Percentiles rank a stretch among this genome's conserved stretches.
Conservation (phyloP, 2,329 filamentous ascomycete genomes). For the Alternaria hordeiaustralica region DNA sequence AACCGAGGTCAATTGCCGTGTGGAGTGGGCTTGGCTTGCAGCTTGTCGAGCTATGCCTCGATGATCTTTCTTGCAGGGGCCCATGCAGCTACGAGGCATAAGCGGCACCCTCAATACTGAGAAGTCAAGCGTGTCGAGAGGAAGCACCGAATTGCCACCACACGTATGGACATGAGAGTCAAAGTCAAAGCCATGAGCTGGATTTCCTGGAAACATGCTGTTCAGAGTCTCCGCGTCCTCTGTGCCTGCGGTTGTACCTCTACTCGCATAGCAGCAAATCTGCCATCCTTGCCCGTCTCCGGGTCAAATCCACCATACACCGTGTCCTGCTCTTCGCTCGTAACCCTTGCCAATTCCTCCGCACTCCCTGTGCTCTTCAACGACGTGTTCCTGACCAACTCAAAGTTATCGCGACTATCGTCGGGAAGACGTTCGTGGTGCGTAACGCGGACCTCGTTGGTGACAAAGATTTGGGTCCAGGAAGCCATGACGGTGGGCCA, state of each 20-base stretch:
- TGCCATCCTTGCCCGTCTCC: conserved; percentile 5
- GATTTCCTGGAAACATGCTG: not conserved
- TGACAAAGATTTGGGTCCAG: conserved; percentile 43
- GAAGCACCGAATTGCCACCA: not conserved
- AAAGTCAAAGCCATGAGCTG: not conserved
- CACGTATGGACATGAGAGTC: not conserved
- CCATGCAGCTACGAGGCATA: not conserved
- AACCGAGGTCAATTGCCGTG: not conserved
- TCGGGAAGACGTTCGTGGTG: conserved; percentile 26
- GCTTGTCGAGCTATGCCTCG: not conserved
- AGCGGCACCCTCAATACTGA: not conserved
- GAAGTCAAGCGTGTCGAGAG: not conserved
- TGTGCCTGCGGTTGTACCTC: conserved; percentile 11
- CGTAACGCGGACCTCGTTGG: conserved; percentile 42
- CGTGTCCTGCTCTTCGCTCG: conserved; percentile 8
- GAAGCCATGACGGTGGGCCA: conserved; percentile 41
- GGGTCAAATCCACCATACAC: conserved; percentile 21
- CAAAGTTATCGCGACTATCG: conserved; percentile 18
- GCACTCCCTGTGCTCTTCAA: conserved; percentile 31
- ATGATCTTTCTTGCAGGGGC: not conserved
- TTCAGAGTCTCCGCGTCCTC: not conserved
- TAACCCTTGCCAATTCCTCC: conserved; percentile 24
- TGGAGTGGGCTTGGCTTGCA: not conserved
- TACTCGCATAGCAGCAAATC: conserved; percentile 6
- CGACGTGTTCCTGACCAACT: conserved; percentile 24